Conservation (phyloP, 148 eudicot genomes). For the Simmondsia chinensis region DNA sequence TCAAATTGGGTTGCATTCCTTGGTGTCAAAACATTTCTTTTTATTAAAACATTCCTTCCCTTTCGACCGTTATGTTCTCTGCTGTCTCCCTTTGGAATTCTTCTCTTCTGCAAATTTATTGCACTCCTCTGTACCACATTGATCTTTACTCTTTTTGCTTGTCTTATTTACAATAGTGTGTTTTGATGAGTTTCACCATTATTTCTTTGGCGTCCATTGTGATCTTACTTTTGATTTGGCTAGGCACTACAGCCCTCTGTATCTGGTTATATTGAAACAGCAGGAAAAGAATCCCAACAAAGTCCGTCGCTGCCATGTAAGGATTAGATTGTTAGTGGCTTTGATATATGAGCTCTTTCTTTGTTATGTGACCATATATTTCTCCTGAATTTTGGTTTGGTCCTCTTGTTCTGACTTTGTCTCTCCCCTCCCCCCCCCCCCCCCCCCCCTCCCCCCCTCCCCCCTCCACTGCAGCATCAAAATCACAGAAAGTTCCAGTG, state of each 20-base stretch:
- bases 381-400: conserved; percentile 1
- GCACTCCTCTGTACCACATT: too few species aligned
- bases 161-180: not conserved
- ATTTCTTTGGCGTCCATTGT: conserved; percentile 26
- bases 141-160: not conserved
- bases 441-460: too few species aligned
- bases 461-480: conserved; percentile 31
- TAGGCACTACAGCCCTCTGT: conserved; percentile 48
- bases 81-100: too few species aligned
- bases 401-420: not conserved
- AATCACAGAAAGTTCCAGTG: conserved; percentile 59
- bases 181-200: not conserved
- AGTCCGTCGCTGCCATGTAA: conserved; percentile 50
- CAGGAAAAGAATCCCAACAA: conserved; percentile 24
- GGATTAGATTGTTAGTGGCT: conserved; percentile 1
- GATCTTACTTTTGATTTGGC: too few species aligned
- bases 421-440: too few species aligned
- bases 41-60: too few species aligned
- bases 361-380: not conserved
- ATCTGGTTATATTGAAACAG: conserved; percentile 23
- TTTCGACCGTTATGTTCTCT: too few species aligned
- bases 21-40: too few species aligned
- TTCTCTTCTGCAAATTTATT: not conserved
- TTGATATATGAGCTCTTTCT: not conserved
- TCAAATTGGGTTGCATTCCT: too few species aligned